Base-by-base conservation (phyloP, 192 early-diverging fungal species). In the Coemansia sp. region DNA sequence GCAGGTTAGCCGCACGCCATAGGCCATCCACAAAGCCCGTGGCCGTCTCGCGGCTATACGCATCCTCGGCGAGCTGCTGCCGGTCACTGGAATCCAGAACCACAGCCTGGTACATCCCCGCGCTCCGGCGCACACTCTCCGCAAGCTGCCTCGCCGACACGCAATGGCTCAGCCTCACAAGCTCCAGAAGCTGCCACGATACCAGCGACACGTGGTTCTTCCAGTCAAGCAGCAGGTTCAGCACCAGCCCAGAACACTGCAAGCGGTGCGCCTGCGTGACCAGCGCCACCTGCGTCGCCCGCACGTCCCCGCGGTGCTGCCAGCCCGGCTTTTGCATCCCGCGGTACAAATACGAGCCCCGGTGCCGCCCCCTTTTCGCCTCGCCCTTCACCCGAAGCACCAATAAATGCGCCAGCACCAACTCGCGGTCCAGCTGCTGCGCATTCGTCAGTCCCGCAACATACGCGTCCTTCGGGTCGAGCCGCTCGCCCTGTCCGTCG, bases 181-280 rank as follows among this genome's bases (percentile, higher is more conserved):
- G 5, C n/a, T 56, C 54, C 9, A 56, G 35, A 25, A 65, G 49
- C 25, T 22, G n/a, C 1, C 9, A 1, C 3, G 62, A 56, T 4
- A 64, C 46, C 5, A 45, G 46, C 1, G 19, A 12, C 5, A 28
- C 53, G 11, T 35, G 24, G 2, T 31, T 54, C 6, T 22, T 46
- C 57, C 64, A 65, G 18, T 65, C 69, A 1, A 71, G 46, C 52
- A 71, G 51, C 16, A 64, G 18, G 31, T 71, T 73, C n/a, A 76
- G 21, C 29, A 69, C 10, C 8, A 76, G 44, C 2, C 58, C 66
- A 4, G 59, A 48, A 10, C 58, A 65, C 12, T 27, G 10, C 18
- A 32, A n/a, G 4, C 54, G 5, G 23, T 44, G 29, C 22, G 66
- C 66, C 31, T 48, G 40, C n/a, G 18, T 22, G 2, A 47, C 6